A percentile compares a stretch with the other conserved stretches of the same genome.
phyloP scores from a whole-genome alignment of 2,329 filamentous ascomycete genomes.

The Fusarium burgessii region DNA sequence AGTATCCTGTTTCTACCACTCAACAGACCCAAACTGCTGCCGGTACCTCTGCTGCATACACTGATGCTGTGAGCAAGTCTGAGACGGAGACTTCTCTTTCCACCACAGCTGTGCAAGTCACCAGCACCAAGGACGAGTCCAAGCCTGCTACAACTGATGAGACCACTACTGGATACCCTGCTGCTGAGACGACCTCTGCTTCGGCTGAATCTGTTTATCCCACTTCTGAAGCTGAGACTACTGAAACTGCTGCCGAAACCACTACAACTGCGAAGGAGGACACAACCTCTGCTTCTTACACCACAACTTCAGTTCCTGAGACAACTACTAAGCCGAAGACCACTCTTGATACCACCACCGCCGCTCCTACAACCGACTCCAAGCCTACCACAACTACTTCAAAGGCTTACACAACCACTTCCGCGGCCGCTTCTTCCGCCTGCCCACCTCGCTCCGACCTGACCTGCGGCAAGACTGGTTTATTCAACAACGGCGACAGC shows the following conservation, averaged over 20 bases:
- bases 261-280: not conserved
- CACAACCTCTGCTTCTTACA: slow-evolving; percentile 1
- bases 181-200: not conserved
- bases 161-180: not conserved
- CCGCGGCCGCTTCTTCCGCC: slow-evolving; percentile 2
- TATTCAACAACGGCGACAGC: not conserved
- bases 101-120: slow-evolving; percentile 12
- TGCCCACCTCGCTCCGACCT: slow-evolving; percentile 17
- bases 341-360: slow-evolving; percentile 15
- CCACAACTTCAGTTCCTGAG: slow-evolving; percentile 4
- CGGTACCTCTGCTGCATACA: slow-evolving; percentile 12
- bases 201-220: not conserved
- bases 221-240: not conserved
- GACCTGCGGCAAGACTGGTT: slow-evolving; percentile 20
- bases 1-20: slow-evolving; percentile 3
- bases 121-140: slow-evolving; percentile 7
- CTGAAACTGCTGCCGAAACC: not conserved
- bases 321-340: slow-evolving; percentile 14
- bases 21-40: not conserved
- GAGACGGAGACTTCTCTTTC: not conserved
- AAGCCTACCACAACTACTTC: slow-evolving; percentile 17
- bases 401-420: slow-evolving; percentile 18
- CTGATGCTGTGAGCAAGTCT: not conserved
- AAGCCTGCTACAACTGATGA: slow-evolving; percentile 2
- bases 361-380: slow-evolving; percentile 3